A percentile compares a stretch with the other conserved stretches of the same genome.
These are phyloP conservation scores for Aspergillus costaricaensis DNA, from an alignment of 2,329 filamentous ascomycete genomes.

Conservation along the genomic window DNA sequence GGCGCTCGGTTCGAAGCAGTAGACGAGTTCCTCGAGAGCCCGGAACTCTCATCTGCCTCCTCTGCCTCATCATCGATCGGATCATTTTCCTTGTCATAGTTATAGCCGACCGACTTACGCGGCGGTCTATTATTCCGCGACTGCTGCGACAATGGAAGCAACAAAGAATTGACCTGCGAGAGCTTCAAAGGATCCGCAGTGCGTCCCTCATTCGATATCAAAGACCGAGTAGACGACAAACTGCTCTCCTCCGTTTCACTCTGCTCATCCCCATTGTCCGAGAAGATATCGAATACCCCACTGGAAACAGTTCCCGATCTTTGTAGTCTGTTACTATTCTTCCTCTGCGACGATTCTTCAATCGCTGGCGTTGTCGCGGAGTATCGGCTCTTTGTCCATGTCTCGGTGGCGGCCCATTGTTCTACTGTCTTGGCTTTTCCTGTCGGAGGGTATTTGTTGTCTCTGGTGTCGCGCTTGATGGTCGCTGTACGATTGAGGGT, in stretches of 20 bases:
- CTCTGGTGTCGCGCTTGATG: conserved; percentile 3
- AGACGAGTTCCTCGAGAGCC: conserved; percentile 24
- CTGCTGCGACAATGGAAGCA: conserved; percentile 30
- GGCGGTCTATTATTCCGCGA: conserved; percentile 24
- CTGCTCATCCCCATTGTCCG: conserved; percentile 25
- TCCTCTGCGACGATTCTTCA: conserved; percentile 14
- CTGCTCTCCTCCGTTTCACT: conserved; percentile 19
- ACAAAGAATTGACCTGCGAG: conserved; percentile 37
- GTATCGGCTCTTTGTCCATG: conserved; percentile 8
- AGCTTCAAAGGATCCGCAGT: conserved; percentile 32
- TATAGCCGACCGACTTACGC: conserved; percentile 31
- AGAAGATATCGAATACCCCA: conserved; percentile 33
- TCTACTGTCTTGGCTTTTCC: conserved; percentile 7
- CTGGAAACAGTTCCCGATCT: conserved; percentile 23
- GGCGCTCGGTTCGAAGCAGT: conserved; percentile 24
- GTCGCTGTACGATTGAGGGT: background rate
- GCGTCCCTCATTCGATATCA: conserved; percentile 21
- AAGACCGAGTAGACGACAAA: conserved; percentile 12
- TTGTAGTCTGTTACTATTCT: conserved; percentile 16
- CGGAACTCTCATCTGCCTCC: conserved; percentile 16
- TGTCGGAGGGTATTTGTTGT: background rate
- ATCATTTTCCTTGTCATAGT: conserved; percentile 41
- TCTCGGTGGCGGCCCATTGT: conserved; percentile 15
- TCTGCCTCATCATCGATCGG: conserved; percentile 27
- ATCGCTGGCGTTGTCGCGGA: conserved; percentile 8